Percentiles rank a stretch among this genome's conserved stretches.
Evolutionary conservation across 306 rosid genomes (phyloP).

Genomic region (Psophocarpus tetragonolobus): DNA sequence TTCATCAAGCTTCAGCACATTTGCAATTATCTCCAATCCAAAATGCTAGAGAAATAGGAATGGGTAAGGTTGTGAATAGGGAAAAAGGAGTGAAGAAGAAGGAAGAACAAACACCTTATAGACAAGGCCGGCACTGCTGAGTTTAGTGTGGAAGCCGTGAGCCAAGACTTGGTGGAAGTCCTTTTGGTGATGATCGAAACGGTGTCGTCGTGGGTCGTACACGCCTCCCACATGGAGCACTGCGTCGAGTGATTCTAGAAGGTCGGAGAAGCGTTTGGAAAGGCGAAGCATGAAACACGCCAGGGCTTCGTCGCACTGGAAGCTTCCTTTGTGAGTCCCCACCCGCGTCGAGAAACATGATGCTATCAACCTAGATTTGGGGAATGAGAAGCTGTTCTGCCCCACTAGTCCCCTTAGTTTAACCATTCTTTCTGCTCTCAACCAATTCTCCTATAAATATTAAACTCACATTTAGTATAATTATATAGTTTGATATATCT

Average conservation of each 20-base stretch:
- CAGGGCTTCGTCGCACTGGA: slow-evolving; percentile 71
- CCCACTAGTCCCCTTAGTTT: background rate
- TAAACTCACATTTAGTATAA: too few species aligned
- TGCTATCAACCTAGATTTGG: background rate
- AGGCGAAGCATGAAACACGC: slow-evolving; percentile 64
- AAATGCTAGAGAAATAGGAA: slow-evolving; percentile 41
- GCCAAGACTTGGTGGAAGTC: slow-evolving; percentile 49
- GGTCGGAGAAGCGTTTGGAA: slow-evolving; percentile 45
- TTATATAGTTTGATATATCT: too few species aligned
- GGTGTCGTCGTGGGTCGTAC: slow-evolving; percentile 48
- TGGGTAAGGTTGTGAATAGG: background rate
- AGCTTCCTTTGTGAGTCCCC: slow-evolving; percentile 61
- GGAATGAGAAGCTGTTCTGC: background rate
- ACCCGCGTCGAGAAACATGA: slow-evolving; percentile 40
- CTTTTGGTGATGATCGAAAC: slow-evolving; percentile 57
- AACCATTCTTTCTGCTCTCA: slow-evolving; percentile 33
- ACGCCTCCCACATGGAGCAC: slow-evolving; percentile 62
- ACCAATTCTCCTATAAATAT: too few species aligned
- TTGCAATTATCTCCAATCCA: slow-evolving; percentile 55
- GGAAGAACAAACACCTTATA: slow-evolving; percentile 47
- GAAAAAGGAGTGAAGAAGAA: slow-evolving; percentile 1
- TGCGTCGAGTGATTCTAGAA: slow-evolving; percentile 47
- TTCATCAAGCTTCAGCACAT: slow-evolving; percentile 48
- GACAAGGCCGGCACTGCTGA: slow-evolving; percentile 67
- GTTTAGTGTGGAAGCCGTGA: slow-evolving; percentile 49